Percentiles rank a stretch among this genome's conserved stretches.
Conservation (phyloP, 495 filamentous ascomycete species). For the Daldinia caldariorum region DNA sequence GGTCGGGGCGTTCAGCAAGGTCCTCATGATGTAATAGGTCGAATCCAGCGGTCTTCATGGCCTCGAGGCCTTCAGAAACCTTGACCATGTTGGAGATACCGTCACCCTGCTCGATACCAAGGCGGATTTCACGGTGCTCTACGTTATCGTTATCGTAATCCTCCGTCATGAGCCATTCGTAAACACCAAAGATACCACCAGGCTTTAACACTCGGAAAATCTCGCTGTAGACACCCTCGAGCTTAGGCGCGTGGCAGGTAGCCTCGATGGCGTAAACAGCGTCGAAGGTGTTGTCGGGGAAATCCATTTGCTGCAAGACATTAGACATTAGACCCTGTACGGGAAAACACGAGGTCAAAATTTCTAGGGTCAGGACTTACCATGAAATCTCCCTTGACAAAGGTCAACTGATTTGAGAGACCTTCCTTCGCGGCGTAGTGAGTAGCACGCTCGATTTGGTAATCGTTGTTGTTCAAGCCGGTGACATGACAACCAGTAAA, state of each 20-base stretch:
- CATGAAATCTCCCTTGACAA: slow-evolving; percentile 98
- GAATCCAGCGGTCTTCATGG: slow-evolving; percentile 91
- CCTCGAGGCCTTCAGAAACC: slow-evolving; percentile 81
- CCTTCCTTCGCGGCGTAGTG: slow-evolving; percentile 84
- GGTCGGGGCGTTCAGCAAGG: slow-evolving; percentile 81
- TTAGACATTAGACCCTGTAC: slow-evolving; percentile 10
- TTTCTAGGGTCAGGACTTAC: slow-evolving; percentile 51
- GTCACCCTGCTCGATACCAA: slow-evolving; percentile 95
- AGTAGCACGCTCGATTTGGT: slow-evolving; percentile 95
- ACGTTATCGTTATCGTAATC: slow-evolving; percentile 89
- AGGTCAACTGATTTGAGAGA: slow-evolving; percentile 81
- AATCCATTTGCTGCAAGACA: slow-evolving; percentile 87
- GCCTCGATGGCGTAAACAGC: slow-evolving; percentile 98
- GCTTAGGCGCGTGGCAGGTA: slow-evolving; percentile 91
- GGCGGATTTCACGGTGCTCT: slow-evolving; percentile 87
- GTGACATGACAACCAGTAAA: slow-evolving; percentile 91
- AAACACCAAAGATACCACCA: slow-evolving; percentile 94
- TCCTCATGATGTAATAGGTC: slow-evolving; percentile 88
- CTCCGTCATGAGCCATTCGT: slow-evolving; percentile 99
- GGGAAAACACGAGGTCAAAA: not conserved
- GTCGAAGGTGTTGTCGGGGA: slow-evolving; percentile 90
- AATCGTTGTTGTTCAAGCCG: slow-evolving; percentile 99
- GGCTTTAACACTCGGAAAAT: slow-evolving; percentile 97
- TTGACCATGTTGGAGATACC: slow-evolving; percentile 99
- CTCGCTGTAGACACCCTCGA: slow-evolving; percentile 94